Evolutionary conservation across 2,329 filamentous ascomycete species (phyloP), one percentile per base, ranked within the genome.

Genomic region (Rutstroemia sp.): DNA sequence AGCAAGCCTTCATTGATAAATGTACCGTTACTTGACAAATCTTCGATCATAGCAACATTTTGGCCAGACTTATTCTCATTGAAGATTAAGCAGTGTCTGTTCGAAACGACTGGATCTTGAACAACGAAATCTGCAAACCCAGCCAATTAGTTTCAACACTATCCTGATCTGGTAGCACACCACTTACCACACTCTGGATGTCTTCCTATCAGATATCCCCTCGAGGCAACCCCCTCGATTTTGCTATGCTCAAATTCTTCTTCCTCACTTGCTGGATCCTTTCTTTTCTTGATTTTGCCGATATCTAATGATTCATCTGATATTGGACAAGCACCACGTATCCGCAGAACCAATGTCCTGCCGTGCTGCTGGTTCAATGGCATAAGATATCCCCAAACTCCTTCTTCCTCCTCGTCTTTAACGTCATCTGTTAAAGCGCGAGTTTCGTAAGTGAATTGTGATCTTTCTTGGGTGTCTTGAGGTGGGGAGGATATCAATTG

Each of bases 301-400:
- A 75, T 66, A 5, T 67, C 67, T 12, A 73, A 69, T 19, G 77
- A 69, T 0, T 73, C 70, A 8, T 78, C 73, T 9, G 85, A 76
- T 14, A 81, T 70, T 0, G 86, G 83, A 68, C 91, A 96, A 38
- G 81, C 78, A 58, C 78, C 80, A 56, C 92, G 81, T 66, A 83
- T 89, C 72, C 82, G 87, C 70, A 99, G 71, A 7, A 95, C 88
- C 73, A 95, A 71, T 4, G 79, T 72, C 70, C 87, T 73, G 72
- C 83, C 86, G 54, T 86, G 84, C 61, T 81, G 82, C 52, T 81
- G 79, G 67, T 92, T 86, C 23, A 96, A 75, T 2, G 92, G 90
- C 54, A 96, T 82, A 5, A 99, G 77, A 67, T 97, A 99, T 12
- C 95, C 95, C 94, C 94, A 99, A 1, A 97, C 90, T 8, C 90